phyloP scores from a whole-genome alignment of 257 asterid species.

The Gynochthodes officinalis region DNA sequence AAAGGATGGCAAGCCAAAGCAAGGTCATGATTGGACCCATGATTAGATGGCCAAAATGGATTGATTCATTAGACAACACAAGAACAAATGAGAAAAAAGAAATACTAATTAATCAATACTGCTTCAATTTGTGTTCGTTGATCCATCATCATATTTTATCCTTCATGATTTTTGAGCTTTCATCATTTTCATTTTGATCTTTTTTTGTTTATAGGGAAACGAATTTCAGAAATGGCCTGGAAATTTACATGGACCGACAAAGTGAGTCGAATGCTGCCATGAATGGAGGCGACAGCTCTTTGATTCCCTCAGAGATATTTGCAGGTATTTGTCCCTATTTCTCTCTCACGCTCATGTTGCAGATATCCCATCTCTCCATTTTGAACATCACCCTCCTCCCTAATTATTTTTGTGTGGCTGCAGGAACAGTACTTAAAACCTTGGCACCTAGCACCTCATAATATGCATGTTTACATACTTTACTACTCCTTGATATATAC shows the following conservation, averaged over 20 bases:
- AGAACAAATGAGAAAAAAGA: neutral
- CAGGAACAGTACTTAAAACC: neutral
- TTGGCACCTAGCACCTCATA: slow-evolving; percentile 2
- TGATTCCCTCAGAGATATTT: slow-evolving; percentile 29
- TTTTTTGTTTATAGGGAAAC: neutral
- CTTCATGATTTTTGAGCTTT: neutral
- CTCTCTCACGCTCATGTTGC: slow-evolving; percentile 13
- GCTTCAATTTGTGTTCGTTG: neutral
- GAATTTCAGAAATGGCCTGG: slow-evolving; percentile 5
- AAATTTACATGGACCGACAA: slow-evolving; percentile 32
- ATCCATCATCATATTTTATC: neutral
- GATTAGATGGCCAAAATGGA: slow-evolving; percentile 27
- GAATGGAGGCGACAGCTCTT: slow-evolving; percentile 36
- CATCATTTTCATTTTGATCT: neutral
- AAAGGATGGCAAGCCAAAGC: slow-evolving; percentile 17
- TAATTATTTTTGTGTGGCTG: slow-evolving; percentile 6
- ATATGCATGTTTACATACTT: neutral
- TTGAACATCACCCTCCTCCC: slow-evolving; percentile 12
- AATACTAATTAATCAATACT: neutral
- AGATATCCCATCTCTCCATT: slow-evolving; percentile 2
- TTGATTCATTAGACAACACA: neutral
- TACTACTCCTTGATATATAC: neutral
- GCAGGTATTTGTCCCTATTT: slow-evolving; percentile 17
- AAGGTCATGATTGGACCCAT: slow-evolving; percentile 27
- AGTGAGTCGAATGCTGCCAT: slow-evolving; percentile 27